Base-by-base conservation (phyloP, 371 early-diverging fungal genomes). In the Rhizopus delemar region DNA sequence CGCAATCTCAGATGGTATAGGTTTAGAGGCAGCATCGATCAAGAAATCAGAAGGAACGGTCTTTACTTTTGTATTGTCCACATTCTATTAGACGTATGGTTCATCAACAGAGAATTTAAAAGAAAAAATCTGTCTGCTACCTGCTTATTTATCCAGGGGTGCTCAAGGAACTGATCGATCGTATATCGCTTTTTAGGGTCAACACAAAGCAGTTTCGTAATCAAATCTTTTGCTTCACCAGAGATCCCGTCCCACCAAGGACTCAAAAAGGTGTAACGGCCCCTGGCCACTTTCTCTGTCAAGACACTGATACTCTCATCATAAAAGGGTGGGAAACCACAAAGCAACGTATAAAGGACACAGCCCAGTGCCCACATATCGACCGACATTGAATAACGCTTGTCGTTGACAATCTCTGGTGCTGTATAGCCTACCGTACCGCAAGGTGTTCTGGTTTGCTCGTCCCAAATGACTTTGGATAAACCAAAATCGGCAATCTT, bases 351-450 rank as follows among this genome's bases (percentile, higher is more conserved):
- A 67, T 95, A 96, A 41, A 95, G 79, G 43, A 96, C 92, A 69
- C 94, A 94, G 35, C 96, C 96, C 49, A 95, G 74, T 3, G 94
- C 92, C 95, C 95, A 96, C 88, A 94, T 90, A 70, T 96, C 96
- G 16, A 94, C 95, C 9, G 89, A 85, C 70, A 90, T 90, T 46
- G 88, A 86, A 67, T 93, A 92, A 8, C 87, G 78, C 60, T 90
- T 86, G 65, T 91, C 90, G 52, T 83, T 85, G 43, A 95, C 86
- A 52, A 94, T 93, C 71, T 95, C 96, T 13, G 96, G 96, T 2
- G 96, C 96, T 4, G 97, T 93, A 61, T 93, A 94, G 11, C 93
- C 94, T 2, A 92, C 89, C 4, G 95, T 95, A 4, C 95, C 95
- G 66, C 93, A 93, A 7, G 95, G 95, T 51, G 95, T 95, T 81